phyloP scores from a whole-genome alignment of 352 stramenopile species.

The Pythium phragmiticola region DNA sequence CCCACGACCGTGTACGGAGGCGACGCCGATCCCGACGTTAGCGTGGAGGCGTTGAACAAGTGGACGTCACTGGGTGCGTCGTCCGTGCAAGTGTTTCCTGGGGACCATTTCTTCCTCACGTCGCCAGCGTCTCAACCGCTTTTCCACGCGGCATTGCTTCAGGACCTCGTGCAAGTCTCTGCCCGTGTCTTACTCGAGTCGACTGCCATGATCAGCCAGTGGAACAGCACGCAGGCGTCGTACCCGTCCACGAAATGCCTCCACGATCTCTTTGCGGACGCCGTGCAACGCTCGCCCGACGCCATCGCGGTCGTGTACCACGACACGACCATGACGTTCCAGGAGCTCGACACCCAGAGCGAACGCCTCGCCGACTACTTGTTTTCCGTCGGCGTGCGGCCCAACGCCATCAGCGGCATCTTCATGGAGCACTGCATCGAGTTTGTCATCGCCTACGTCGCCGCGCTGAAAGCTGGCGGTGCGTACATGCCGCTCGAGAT shows the following conservation, averaged over 20 bases:
- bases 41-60: slow-evolving; percentile 32
- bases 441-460: slow-evolving; percentile 91
- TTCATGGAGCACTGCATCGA: slow-evolving; percentile 92
- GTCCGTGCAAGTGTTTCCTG: slow-evolving; percentile 49
- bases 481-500: slow-evolving; percentile 91
- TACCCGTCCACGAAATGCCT: slow-evolving; percentile 78
- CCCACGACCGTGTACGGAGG: slow-evolving; percentile 58
- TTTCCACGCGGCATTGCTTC: slow-evolving; percentile 38
- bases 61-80: slow-evolving; percentile 36
- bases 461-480: slow-evolving; percentile 87
- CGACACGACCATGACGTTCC: slow-evolving; percentile 63
- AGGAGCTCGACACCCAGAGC: slow-evolving; percentile 64
- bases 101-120: slow-evolving; percentile 67
- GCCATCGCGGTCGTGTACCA: slow-evolving; percentile 73
- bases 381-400: slow-evolving; percentile 59
- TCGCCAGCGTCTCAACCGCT: slow-evolving; percentile 6
- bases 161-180: slow-evolving; percentile 37
- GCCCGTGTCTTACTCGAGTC: slow-evolving; percentile 45
- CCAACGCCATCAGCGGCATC: slow-evolving; percentile 71
- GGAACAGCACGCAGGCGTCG: slow-evolving; percentile 46
- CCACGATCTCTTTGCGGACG: slow-evolving; percentile 79
- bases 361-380: slow-evolving; percentile 64
- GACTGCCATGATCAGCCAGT: slow-evolving; percentile 38
- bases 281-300: slow-evolving; percentile 60
- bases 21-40: slow-evolving; percentile 37